phyloP scores from a whole-genome alignment of 2,329 filamentous ascomycete genomes.

The Fusarium phyllophilum region DNA sequence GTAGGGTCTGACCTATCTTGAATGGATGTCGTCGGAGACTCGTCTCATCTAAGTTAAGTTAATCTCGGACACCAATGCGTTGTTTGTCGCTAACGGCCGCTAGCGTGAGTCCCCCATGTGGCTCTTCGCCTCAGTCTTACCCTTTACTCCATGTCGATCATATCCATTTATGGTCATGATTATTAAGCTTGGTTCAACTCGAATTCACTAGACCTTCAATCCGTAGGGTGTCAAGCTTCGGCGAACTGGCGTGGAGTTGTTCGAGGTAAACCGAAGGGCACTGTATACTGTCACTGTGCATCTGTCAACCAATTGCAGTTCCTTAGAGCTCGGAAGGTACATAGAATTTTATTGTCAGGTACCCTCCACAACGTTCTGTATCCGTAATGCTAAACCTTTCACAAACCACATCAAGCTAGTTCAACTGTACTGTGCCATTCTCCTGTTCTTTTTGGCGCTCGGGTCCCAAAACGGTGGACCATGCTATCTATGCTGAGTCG shows the following conservation, averaged over 20 bases:
- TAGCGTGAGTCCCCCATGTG: conserved; percentile 40
- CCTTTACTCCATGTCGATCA: conserved; percentile 25
- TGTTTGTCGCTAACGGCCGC: conserved; percentile 42
- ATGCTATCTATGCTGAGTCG: conserved; percentile 28
- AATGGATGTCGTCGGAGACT: conserved; percentile 26
- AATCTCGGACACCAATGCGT: conserved; percentile 35
- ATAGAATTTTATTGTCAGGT: not conserved
- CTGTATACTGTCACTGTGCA: not conserved
- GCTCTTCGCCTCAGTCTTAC: conserved; percentile 31
- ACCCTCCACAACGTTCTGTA: not conserved
- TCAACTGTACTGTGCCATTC: not conserved
- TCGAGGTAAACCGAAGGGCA: not conserved
- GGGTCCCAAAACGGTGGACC: not conserved
- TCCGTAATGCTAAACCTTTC: not conserved
- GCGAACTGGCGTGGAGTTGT: conserved; percentile 4
- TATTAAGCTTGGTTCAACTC: conserved; percentile 9
- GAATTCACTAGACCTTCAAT: conserved; percentile 19
- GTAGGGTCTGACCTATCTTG: not conserved
- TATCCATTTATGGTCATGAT: conserved; percentile 15
- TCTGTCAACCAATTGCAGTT: not conserved
- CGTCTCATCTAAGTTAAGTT: conserved; percentile 37
- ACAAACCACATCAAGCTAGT: not conserved
- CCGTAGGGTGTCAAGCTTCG: conserved; percentile 6
- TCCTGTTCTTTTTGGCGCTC: conserved; percentile 15
- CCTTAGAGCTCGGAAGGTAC: not conserved